Evolutionary conservation across 2,329 filamentous ascomycete species (phyloP), one percentile per base, ranked within the genome.

Genomic region (Claviceps arundinis): DNA sequence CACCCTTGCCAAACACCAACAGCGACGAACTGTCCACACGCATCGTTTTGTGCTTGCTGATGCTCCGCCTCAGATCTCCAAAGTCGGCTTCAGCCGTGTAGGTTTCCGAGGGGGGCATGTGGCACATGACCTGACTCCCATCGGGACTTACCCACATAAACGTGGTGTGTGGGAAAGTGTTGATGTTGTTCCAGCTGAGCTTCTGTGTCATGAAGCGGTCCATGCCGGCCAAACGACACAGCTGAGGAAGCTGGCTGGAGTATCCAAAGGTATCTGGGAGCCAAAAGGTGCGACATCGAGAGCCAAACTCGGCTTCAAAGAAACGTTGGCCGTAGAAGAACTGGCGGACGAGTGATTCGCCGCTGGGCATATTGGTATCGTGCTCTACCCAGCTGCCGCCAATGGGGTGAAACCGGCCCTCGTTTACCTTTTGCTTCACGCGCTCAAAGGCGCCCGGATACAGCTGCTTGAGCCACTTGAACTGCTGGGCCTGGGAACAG

Each of bases 151-250:
- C 90, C 93, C 93, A 98, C 68, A 95, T 95, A 76, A 98, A 98
- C 0, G 93, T 97, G 5, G 93, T 97, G 65, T 97, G 93, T 0
- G 93, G 93, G 71, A 97, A 98, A 64, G 87, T 95, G 72, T 97
- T 97, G 77, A 97, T 97, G 66, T 97, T 97, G 73, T 97, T 97
- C 93, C 93, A 98, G 73, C 91, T 97, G 54, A 98, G 75, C 72
- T 98, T 98, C 68, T 98, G 93, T 0, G 93, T 98, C 62, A 98
- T 85, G 74, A 98, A 98, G 37, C 91, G 82, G 53, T 81, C 87
- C 93, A 98, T 97, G 19, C 89, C 91, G n/a, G 93, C 87, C 30
- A 96, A 73, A 3, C 91, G 85, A 65, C 89, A 97, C 43, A 98
- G 74, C 64, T 98, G 93, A 13, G 93, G 93, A 43, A 98, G 78